Evolutionary conservation across 257 asterid species (phyloP).

Genomic region (Echium plantagineum): DNA sequence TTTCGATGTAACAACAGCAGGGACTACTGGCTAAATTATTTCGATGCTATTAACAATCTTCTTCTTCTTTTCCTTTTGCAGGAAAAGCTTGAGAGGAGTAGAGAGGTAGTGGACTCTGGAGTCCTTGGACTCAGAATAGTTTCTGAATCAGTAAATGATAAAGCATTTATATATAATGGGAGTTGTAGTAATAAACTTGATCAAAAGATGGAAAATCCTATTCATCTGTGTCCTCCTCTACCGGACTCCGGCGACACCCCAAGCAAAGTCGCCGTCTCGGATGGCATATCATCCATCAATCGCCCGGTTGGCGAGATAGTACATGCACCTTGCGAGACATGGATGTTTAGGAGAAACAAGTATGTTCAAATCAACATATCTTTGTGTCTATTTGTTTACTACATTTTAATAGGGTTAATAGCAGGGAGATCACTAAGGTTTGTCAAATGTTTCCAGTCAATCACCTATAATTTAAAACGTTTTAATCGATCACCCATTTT

Average conservation of each 20-base stretch:
- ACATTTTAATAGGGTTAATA: too few relatives aligned
- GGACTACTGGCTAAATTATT: too few relatives aligned
- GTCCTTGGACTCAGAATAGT: slow-evolving; percentile 31
- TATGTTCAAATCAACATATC: slow-evolving; percentile 15
- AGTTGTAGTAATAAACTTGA: slow-evolving; percentile 45
- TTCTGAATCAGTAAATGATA: slow-evolving; percentile 45
- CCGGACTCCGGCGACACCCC: slow-evolving; percentile 48
- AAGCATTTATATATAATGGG: slow-evolving; percentile 13
- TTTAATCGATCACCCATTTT: too few relatives aligned
- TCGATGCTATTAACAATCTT: too few relatives aligned
- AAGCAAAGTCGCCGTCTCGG: slow-evolving; percentile 34
- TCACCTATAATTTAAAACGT: too few relatives aligned
- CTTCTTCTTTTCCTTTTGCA: slow-evolving; percentile 11
- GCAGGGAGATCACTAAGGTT: too few relatives aligned
- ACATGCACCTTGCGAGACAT: slow-evolving; percentile 65
- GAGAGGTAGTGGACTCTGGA: slow-evolving; percentile 31
- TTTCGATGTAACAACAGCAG: too few relatives aligned
- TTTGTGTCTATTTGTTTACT: not conserved
- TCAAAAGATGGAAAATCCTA: slow-evolving; percentile 51
- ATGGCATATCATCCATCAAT: slow-evolving; percentile 25
- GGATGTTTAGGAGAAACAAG: slow-evolving; percentile 72
- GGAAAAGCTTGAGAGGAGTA: slow-evolving; percentile 56
- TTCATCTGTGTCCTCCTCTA: slow-evolving; percentile 30
- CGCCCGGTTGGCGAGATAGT: slow-evolving; percentile 29
- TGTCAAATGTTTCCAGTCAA: too few relatives aligned